Evolutionary conservation across 768 basidiomycete genomes (phyloP), one percentile per base, ranked within the genome.

Genomic region (Hebeloma cylindrosporum): DNA sequence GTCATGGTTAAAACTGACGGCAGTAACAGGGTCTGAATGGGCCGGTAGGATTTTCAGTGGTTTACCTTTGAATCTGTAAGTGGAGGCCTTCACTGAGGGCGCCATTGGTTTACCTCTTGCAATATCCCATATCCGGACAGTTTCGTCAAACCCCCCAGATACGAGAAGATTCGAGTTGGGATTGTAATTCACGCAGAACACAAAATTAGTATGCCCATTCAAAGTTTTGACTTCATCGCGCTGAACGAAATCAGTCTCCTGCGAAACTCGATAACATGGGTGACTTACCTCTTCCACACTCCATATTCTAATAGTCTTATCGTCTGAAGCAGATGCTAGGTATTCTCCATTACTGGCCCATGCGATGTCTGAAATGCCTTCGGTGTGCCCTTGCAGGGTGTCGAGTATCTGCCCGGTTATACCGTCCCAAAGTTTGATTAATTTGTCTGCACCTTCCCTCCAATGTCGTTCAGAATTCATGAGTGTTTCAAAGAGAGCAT

Each of bases 11-110:
- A 96, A 99, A 46, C 82, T 80, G 5, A 98, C 93, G 8, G 90
- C 85, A 31, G 93, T 95, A 23, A 98, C 92, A 9, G 96, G 94
- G 64, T 98, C 96, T 2, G 94, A 94, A 70, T 98, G 96, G 2
- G 96, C 96, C 25, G 94, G 93, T 7, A 98, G 72, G 11, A 88
- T 82, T 63, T 89, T 86, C 60, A 97, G 65, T n/a, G 83, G 81
- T 60, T 78, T 85, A 13, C 90, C 95, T 93, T 45, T 37, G 14
- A 53, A 36, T 9, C 31, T 36, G 29, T 16, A 38, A 21, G 14
- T 34, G 9, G 34, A 29, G 5, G 26, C 27, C 16, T 16, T 22
- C 17, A 40, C 18, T 26, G 18, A 9, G 13, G 17, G 14, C 29
- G 13, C 10, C 17, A 25, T 25, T n/a, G 7, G 34, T 45, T n/a